Percentiles rank a stretch among this genome's conserved stretches.
phyloP scores from a whole-genome alignment of 2,329 filamentous ascomycete genomes.

The Coniella lustricola region DNA sequence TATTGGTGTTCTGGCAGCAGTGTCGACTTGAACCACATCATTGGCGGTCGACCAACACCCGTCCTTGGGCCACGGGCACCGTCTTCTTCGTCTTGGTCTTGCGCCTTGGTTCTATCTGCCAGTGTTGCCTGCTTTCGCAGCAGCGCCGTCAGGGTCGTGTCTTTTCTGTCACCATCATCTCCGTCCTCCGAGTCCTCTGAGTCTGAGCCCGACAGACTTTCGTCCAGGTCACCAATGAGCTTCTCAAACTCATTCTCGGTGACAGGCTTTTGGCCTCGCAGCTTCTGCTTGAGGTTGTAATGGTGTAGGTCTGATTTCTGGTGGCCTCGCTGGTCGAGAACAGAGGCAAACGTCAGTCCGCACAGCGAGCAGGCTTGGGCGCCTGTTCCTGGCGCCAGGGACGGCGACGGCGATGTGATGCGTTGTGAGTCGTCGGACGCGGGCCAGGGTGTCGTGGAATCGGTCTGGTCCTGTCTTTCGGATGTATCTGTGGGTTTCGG shows the following conservation, averaged over 20 bases:
- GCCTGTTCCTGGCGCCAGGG: slow-evolving; percentile 35
- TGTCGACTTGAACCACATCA: slow-evolving; percentile 81
- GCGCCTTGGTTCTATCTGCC: slow-evolving; percentile 41
- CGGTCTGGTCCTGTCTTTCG: slow-evolving; percentile 27
- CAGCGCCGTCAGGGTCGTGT: slow-evolving; percentile 66
- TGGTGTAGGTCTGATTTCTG: slow-evolving; percentile 84
- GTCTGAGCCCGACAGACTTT: slow-evolving; percentile 86
- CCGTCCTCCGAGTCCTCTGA: slow-evolving; percentile 62
- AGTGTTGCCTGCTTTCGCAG: slow-evolving; percentile 78
- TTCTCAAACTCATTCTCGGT: slow-evolving; percentile 80
- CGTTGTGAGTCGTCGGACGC: slow-evolving; percentile 5
- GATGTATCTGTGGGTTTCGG: slow-evolving; percentile 38
- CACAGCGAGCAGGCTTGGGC: slow-evolving; percentile 80
- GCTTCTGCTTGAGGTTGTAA: slow-evolving; percentile 90
- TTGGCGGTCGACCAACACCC: slow-evolving; percentile 59
- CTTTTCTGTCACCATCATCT: slow-evolving; percentile 44
- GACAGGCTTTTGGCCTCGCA: slow-evolving; percentile 65
- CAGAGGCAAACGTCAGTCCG: slow-evolving; percentile 59
- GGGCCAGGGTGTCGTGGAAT: slow-evolving; percentile 22
- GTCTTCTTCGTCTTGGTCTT: slow-evolving; percentile 36
- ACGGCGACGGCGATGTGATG: slow-evolving; percentile 20
- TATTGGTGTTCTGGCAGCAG: slow-evolving; percentile 69
- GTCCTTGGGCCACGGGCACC: slow-evolving; percentile 38
- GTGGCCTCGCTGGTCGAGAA: slow-evolving; percentile 79
- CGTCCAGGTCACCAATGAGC: slow-evolving; percentile 76